These are phyloP conservation scores for Vicia villosa DNA, from an alignment of 306 rosid species.

Conservation along the genomic window DNA sequence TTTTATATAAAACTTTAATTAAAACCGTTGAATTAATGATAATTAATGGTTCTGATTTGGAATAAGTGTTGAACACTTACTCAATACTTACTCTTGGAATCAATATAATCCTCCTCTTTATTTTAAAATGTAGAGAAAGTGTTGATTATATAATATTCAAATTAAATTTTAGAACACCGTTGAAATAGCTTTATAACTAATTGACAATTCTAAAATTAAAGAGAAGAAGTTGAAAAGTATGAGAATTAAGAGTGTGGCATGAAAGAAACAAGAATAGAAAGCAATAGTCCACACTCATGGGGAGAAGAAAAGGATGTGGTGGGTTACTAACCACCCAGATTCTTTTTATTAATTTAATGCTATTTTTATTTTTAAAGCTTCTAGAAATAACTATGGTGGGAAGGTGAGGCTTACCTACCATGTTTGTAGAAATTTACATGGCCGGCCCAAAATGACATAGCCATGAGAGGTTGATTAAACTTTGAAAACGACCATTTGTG, in stretches of 20 bases:
- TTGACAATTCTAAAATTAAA: background rate
- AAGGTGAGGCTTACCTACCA: conserved; percentile 48
- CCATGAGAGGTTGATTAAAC: conserved; percentile 27
- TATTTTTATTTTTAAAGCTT: background rate
- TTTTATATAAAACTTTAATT: too few relatives aligned
- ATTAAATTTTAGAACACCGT: too few relatives aligned
- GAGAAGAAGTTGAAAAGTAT: conserved; percentile 31
- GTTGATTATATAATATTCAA: too few relatives aligned
- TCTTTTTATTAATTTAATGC: conserved; percentile 21
- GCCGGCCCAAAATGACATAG: conserved; percentile 38
- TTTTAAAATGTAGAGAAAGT: too few relatives aligned
- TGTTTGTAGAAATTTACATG: conserved; percentile 33
- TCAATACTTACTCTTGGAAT: too few relatives aligned
- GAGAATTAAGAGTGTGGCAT: conserved; percentile 25
- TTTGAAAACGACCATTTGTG: conserved; percentile 35
- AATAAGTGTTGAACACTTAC: too few relatives aligned
- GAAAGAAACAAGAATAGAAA: conserved; percentile 24
- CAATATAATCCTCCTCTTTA: too few relatives aligned
- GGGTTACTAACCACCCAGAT: conserved; percentile 43
- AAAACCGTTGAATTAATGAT: too few relatives aligned
- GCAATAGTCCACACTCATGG: conserved; percentile 27
- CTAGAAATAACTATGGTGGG: conserved; percentile 43
- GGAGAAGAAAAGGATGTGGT: conserved; percentile 12
- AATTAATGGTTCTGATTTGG: too few relatives aligned
- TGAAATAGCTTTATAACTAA: background rate